Conservation (phyloP, 2,329 filamentous ascomycete genomes). For the Fonsecaea nubica region DNA sequence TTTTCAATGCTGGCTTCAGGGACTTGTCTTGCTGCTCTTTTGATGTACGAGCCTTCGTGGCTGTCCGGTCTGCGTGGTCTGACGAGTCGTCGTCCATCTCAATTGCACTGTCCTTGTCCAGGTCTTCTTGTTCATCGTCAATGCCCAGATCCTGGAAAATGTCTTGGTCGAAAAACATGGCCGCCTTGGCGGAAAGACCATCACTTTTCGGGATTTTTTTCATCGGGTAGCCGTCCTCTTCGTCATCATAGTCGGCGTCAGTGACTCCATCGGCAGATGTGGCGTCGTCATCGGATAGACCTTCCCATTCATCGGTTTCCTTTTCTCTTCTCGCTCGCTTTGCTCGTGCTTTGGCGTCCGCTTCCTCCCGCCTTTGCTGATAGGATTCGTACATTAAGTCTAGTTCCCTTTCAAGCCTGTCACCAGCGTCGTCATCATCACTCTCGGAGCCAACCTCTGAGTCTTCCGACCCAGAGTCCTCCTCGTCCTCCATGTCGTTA, state of each 20-base stretch:
- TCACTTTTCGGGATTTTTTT: constrained; percentile 41
- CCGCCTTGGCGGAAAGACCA: constrained; percentile 81
- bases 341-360: constrained; percentile 85
- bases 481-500: constrained; percentile 76
- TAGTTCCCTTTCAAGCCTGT: constrained; percentile 81
- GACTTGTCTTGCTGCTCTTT: constrained; percentile 41
- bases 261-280: constrained; percentile 59
- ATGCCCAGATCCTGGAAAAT: constrained; percentile 85
- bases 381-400: constrained; percentile 88
- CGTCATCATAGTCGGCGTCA: constrained; percentile 48
- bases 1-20: constrained; percentile 43
- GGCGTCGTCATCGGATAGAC: constrained; percentile 75
- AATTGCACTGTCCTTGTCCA: constrained; percentile 46
- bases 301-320: constrained; percentile 89
- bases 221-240: constrained; percentile 37
- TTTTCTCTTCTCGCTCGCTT: constrained; percentile 85
- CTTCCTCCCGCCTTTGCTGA: constrained; percentile 76
- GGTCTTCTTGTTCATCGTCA: constrained; percentile 53
- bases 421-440: constrained; percentile 76
- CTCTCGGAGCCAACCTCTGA: constrained; percentile 70
- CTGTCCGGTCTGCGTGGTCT: constrained; percentile 22
- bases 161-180: constrained; percentile 91
- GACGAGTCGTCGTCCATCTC: constrained; percentile 45
- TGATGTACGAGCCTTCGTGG: constrained; percentile 30
- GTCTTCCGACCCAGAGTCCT: constrained; percentile 59